Base-by-base conservation (phyloP, 2,329 filamentous ascomycete genomes). In the Aspergillus latus region DNA sequence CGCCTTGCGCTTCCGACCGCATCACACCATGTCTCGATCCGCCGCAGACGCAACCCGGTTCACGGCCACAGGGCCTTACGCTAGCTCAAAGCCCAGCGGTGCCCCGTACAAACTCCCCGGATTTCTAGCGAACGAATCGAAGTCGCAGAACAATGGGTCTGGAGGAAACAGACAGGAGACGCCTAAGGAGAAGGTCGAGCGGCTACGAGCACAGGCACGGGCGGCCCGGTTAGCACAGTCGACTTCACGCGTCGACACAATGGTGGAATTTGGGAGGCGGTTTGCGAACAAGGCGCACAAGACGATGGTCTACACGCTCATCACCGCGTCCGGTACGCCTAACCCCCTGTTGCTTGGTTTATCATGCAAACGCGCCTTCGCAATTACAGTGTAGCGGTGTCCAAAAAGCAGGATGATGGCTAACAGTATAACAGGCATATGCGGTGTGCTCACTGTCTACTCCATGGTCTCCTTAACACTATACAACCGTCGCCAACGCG, bases 181-280 rank as follows among this genome's bases (percentile, higher is more conserved):
- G 1, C 83, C 88, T 49, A 84, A 85, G 70, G 83, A 90, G 75
- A 85, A 86, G 65, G 87, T 90, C 36, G 82, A 84, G 61, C 81
- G 88, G 59, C 76, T 90, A 66, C 81, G 88, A 52, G 85, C 85
- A 45, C 85, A 87, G 59, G 86, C 88, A 69, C 79, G 85, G 57
- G 84, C 84, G n/a, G 85, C 86, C 45, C 83, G 84, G 72, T 79
- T 82, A 64, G 82, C 85, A 44, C 79, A 82, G 66, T 78, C 80
- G 46, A 85, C 82, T 49, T 81, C 79, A 21, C 74, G 73, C 39
- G 78, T 82, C 66, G 85, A 88, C 72, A 73, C 75, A 44, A 64
- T 80, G 45, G 78, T 86, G 54, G 74, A 79, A 49, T 68, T 76
- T 47, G 84, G 83, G 15, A 75, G 84, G 56, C 69, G 74, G 61